Evolutionary conservation across 2,329 filamentous ascomycete species (phyloP).

Genomic region (Niveomyces coronatus): DNA sequence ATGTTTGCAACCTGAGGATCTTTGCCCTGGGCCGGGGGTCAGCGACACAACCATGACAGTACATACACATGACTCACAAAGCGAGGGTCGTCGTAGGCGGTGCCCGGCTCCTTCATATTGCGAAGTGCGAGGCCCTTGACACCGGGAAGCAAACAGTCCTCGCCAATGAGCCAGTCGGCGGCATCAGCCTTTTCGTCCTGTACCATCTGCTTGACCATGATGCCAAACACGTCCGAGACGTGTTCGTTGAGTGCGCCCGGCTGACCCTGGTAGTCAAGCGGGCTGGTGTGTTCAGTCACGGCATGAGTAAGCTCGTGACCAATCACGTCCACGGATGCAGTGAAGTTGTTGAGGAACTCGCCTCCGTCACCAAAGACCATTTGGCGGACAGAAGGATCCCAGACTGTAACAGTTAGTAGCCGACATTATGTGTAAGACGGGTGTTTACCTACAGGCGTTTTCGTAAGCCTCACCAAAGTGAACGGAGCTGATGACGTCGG

Average conservation of each 20-base stretch:
- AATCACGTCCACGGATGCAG: conserved; percentile 43
- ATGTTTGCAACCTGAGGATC: conserved; percentile 43
- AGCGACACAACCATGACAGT: background rate
- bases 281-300: conserved; percentile 39
- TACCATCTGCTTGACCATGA: conserved; percentile 45
- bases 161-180: conserved; percentile 46
- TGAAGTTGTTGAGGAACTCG: conserved; percentile 41
- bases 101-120: conserved; percentile 44
- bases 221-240: conserved; percentile 45
- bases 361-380: conserved; percentile 49
- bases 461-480: conserved; percentile 40
- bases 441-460: conserved; percentile 35
- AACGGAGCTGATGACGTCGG: conserved; percentile 40
- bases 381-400: conserved; percentile 37
- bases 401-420: conserved; percentile 23
- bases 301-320: conserved; percentile 48
- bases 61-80: conserved; percentile 25
- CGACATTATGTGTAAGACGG: background rate
- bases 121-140: conserved; percentile 42
- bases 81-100: conserved; percentile 40
- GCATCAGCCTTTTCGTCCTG: conserved; percentile 32
- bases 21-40: conserved; percentile 29
- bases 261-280: conserved; percentile 40
- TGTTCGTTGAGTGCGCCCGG: conserved; percentile 47
- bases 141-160: conserved; percentile 39